These are phyloP conservation scores for Monosporozyma servazzii DNA, from an alignment of 805 yeast species.

Conservation along the genomic window DNA sequence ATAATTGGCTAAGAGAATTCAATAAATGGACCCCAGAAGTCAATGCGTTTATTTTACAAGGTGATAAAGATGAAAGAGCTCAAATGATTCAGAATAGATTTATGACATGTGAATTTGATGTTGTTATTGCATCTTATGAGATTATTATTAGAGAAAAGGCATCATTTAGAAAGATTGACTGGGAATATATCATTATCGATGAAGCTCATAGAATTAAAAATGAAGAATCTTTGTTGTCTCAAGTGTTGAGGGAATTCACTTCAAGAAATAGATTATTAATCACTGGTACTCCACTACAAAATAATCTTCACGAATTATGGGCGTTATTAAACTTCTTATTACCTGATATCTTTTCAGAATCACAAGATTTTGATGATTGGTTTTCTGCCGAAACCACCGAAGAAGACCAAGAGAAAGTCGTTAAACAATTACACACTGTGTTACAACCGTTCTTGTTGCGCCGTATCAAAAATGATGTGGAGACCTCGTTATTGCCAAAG, in stretches of 20 bases:
- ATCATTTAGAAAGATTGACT: slow-evolving; percentile 51
- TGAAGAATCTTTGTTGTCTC: slow-evolving; percentile 63
- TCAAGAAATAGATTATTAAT: slow-evolving; percentile 61
- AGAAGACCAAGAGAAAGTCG: slow-evolving; percentile 42
- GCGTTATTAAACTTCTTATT: slow-evolving; percentile 65
- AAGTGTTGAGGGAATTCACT: slow-evolving; percentile 63
- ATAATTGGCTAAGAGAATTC: slow-evolving; percentile 74
- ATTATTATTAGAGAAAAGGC: slow-evolving; percentile 70
- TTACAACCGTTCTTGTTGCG: slow-evolving; percentile 66
- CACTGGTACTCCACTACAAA: slow-evolving; percentile 78
- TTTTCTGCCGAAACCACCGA: slow-evolving; percentile 39
- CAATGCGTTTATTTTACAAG: slow-evolving; percentile 58
- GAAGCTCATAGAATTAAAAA: slow-evolving; percentile 77
- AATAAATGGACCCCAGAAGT: slow-evolving; percentile 75
- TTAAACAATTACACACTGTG: slow-evolving; percentile 66
- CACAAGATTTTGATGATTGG: slow-evolving; percentile 70
- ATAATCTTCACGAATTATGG: slow-evolving; percentile 74
- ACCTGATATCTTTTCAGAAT: slow-evolving; percentile 71
- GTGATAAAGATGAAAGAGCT: slow-evolving; percentile 61
- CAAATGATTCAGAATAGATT: slow-evolving; percentile 43
- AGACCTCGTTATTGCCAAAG: slow-evolving; percentile 65
- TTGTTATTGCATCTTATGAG: slow-evolving; percentile 63
- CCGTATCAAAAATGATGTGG: slow-evolving; percentile 75
- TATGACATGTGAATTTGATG: slow-evolving; percentile 58
- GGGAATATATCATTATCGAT: slow-evolving; percentile 73